A percentile compares a stretch with the other conserved stretches of the same genome.
Conservation (phyloP, 495 filamentous ascomycete genomes). For the Penicillium canescens region DNA sequence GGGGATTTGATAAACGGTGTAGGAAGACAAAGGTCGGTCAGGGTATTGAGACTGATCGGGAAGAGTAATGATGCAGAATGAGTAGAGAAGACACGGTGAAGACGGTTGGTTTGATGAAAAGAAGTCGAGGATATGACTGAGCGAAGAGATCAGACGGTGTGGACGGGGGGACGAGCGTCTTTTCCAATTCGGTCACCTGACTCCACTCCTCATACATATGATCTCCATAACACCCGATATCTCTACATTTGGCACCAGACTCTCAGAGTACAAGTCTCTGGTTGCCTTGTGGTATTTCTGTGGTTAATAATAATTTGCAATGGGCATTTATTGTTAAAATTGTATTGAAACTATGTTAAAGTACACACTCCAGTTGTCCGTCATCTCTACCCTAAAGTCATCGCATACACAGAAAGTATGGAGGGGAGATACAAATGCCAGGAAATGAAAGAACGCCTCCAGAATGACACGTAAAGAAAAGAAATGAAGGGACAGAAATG, state of each 20-base stretch:
- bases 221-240: no score
- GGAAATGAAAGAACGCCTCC: neutral
- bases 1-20: conserved; percentile 4
- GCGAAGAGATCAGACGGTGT: conserved; percentile 3
- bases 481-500: conserved; percentile 1
- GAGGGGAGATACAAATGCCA: no score
- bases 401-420: no score
- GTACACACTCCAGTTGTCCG: neutral
- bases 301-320: no score
- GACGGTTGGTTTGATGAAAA: neutral
- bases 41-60: neutral
- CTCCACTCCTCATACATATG: neutral
- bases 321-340: neutral
- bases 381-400: neutral
- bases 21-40: conserved; percentile 6
- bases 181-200: conserved; percentile 10
- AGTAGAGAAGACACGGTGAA: conserved; percentile 9
- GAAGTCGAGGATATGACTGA: neutral
- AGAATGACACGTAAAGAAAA: conserved; percentile 1
- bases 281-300: no score
- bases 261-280: no score
- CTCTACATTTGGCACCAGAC: no score
- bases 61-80: neutral
- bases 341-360: neutral
- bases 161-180: conserved; percentile 1